Conservation (phyloP, 2,329 filamentous ascomycete genomes). For the Acrocalymma vagum region DNA sequence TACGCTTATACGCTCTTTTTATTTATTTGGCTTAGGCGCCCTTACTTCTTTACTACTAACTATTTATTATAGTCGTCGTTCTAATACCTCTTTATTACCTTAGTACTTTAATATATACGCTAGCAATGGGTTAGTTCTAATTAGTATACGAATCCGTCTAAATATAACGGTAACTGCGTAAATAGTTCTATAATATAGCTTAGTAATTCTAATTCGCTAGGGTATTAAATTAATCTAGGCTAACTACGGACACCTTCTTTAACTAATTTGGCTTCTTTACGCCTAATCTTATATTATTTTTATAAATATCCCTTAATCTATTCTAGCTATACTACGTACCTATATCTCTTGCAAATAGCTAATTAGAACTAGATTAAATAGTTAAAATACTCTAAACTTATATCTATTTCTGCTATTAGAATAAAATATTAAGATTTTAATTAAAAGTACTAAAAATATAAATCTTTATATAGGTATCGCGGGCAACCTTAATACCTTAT, state of each 20-base stretch:
- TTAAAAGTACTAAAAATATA: constrained; percentile 2
- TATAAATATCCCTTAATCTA: constrained; percentile 7
- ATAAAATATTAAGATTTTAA: constrained; percentile 2
- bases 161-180: constrained; percentile 4
- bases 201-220: neutral
- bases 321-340: constrained; percentile 7
- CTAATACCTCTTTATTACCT: constrained; percentile 4
- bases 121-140: constrained; percentile 5
- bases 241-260: neutral
- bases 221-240: constrained; percentile 5
- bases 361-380: constrained; percentile 6
- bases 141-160: constrained; percentile 3
- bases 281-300: constrained; percentile 1
- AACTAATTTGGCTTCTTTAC: constrained; percentile 2
- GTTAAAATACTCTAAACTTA: constrained; percentile 4
- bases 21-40: constrained; percentile 2
- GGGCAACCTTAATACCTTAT: constrained; percentile 10
- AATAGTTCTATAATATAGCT: neutral
- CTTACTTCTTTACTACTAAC: constrained; percentile 4
- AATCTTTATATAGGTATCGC: constrained; percentile 19
- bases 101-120: constrained; percentile 1
- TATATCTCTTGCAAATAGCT: constrained; percentile 6
- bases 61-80: neutral
- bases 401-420: neutral
- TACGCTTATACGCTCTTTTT: constrained; percentile 1